Conservation (phyloP, 805 yeast genomes). For the Cyberlindnera suaveolens region DNA sequence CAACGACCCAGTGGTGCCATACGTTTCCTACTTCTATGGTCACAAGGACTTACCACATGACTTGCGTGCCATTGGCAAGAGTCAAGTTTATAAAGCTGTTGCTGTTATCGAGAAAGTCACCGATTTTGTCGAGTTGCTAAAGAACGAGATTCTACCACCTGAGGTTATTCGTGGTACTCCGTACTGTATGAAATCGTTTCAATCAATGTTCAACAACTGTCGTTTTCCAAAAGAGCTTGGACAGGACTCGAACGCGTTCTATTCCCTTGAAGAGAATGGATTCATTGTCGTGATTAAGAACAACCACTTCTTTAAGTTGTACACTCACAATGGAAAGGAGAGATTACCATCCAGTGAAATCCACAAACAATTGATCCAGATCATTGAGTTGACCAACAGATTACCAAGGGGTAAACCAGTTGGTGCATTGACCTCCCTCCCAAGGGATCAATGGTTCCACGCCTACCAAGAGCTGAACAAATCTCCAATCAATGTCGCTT, state of each 20-base stretch:
- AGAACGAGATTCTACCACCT: conserved; percentile 68
- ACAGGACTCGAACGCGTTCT: conserved; percentile 55
- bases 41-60: conserved; percentile 56
- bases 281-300: conserved; percentile 68
- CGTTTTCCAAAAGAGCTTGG: conserved; percentile 65
- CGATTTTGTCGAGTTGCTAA: conserved; percentile 60
- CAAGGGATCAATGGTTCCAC: conserved; percentile 76
- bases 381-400: conserved; percentile 34
- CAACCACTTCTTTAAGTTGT: conserved; percentile 75
- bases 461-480: conserved; percentile 51
- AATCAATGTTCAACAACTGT: conserved; percentile 83
- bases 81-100: conserved; percentile 70
- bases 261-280: conserved; percentile 43
- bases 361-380: conserved; percentile 51
- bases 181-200: conserved; percentile 92
- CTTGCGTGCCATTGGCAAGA: conserved; percentile 44
- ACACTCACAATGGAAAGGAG: conserved; percentile 43
- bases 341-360: conserved; percentile 42
- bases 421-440: conserved; percentile 76
- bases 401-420: conserved; percentile 31
- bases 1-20: conserved; percentile 93
- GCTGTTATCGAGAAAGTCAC: conserved; percentile 63
- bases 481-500: conserved; percentile 54
- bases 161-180: conserved; percentile 74
- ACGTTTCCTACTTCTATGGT: conserved; percentile 82